Conservation (phyloP, 2,329 filamentous ascomycete genomes). For the Fusarium xyrophilum region DNA sequence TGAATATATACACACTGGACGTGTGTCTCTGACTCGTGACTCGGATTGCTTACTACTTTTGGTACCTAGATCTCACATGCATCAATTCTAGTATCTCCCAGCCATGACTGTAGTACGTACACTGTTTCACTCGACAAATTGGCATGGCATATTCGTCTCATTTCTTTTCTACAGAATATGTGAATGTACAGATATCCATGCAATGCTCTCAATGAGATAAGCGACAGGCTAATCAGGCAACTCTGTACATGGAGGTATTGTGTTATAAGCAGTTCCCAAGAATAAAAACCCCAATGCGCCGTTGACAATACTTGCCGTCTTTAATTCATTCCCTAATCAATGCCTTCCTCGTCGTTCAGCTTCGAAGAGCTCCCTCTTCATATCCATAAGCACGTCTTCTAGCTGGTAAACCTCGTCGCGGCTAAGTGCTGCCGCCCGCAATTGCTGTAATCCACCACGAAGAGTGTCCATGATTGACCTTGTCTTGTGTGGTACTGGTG, state of each 20-base stretch:
- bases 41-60: neutral
- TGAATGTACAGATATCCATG: conserved; percentile 14
- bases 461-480: conserved; percentile 45
- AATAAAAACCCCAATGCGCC: conserved; percentile 17
- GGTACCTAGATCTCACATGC: neutral
- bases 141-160: conserved; percentile 1
- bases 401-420: conserved; percentile 72
- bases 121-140: neutral
- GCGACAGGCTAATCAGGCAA: conserved; percentile 1
- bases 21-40: neutral
- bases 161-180: conserved; percentile 24
- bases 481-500: conserved; percentile 18
- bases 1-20: neutral
- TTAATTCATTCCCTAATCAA: conserved; percentile 28
- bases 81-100: neutral
- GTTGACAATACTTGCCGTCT: conserved; percentile 29
- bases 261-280: conserved; percentile 26
- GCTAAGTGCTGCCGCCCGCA: conserved; percentile 66
- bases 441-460: conserved; percentile 57
- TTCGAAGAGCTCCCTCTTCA: conserved; percentile 75
- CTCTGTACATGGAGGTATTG: conserved; percentile 29
- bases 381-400: conserved; percentile 81
- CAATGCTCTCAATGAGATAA: conserved; percentile 13
- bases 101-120: neutral
- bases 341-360: conserved; percentile 67